phyloP scores from a whole-genome alignment of 768 basidiomycete genomes.

The Daedaleopsis nitida region DNA sequence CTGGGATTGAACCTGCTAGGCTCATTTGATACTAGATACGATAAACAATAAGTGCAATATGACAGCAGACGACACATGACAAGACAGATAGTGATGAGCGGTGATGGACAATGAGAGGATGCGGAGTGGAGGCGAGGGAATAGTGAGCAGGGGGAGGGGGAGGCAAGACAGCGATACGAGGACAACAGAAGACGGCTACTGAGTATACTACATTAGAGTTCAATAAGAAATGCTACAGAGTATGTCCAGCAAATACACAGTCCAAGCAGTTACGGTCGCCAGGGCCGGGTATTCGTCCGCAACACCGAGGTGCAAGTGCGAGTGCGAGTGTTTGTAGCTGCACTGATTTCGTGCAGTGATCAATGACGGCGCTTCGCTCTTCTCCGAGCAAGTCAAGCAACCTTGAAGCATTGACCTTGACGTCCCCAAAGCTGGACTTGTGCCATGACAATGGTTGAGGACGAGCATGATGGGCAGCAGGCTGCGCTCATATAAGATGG shows the following conservation, averaged over 20 bases:
- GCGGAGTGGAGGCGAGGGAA: background rate
- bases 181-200: background rate
- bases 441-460: too few relatives aligned
- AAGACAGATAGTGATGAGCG: too few relatives aligned
- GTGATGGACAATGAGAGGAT: background rate
- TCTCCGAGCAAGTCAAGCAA: background rate
- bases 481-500: background rate
- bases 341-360: background rate
- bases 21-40: too few relatives aligned
- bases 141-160: background rate
- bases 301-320: too few relatives aligned
- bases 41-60: too few relatives aligned
- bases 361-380: background rate
- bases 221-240: background rate
- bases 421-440: background rate
- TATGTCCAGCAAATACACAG: background rate
- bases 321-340: background rate
- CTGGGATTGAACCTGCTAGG: too few relatives aligned
- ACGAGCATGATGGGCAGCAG: too few relatives aligned
- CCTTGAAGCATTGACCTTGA: background rate
- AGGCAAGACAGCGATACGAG: background rate
- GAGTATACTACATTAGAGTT: background rate
- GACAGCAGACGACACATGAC: too few relatives aligned
- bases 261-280: background rate
- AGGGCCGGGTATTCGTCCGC: too few relatives aligned